Percentiles rank a stretch among this genome's conserved stretches.
These are phyloP conservation scores for Penicillium sumatraense DNA, from an alignment of 2,329 filamentous ascomycete species.

Conservation along the genomic window DNA sequence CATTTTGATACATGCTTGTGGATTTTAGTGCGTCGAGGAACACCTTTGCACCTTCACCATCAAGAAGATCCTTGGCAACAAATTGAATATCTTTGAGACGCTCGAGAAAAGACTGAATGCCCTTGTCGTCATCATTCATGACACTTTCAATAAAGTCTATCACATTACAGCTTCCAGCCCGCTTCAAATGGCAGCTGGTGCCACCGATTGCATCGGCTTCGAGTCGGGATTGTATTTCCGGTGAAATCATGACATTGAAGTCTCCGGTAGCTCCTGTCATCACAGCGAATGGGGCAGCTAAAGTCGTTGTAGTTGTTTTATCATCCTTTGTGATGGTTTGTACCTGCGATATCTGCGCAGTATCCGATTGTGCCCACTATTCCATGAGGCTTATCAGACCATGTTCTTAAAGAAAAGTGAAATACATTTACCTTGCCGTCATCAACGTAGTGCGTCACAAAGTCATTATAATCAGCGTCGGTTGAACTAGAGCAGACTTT, in stretches of 20 bases:
- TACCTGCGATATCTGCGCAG: neutral
- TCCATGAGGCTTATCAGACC: too few species aligned
- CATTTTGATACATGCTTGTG: too few species aligned
- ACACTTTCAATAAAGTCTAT: neutral
- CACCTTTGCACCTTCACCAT: too few species aligned
- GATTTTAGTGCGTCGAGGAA: too few species aligned
- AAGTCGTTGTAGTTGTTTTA: neutral
- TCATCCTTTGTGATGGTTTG: neutral
- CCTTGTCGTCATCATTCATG: neutral
- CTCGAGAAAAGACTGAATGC: too few species aligned
- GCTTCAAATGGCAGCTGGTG: neutral
- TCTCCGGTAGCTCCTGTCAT: neutral
- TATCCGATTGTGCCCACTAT: neutral
- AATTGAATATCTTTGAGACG: too few species aligned
- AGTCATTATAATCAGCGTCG: too few species aligned
- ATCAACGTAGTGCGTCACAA: too few species aligned
- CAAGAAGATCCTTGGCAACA: too few species aligned
- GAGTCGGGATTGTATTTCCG: neutral
- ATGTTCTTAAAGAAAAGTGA: too few species aligned
- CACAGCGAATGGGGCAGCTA: neutral
- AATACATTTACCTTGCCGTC: too few species aligned
- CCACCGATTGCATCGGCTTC: neutral
- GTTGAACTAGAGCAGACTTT: too few species aligned
- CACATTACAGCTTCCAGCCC: neutral
- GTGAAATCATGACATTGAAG: neutral